Percentiles rank a stretch among this genome's conserved stretches.
These are phyloP conservation scores for Cynara cardunculus DNA, from an alignment of 129 eudicot species.

Conservation along the genomic window DNA sequence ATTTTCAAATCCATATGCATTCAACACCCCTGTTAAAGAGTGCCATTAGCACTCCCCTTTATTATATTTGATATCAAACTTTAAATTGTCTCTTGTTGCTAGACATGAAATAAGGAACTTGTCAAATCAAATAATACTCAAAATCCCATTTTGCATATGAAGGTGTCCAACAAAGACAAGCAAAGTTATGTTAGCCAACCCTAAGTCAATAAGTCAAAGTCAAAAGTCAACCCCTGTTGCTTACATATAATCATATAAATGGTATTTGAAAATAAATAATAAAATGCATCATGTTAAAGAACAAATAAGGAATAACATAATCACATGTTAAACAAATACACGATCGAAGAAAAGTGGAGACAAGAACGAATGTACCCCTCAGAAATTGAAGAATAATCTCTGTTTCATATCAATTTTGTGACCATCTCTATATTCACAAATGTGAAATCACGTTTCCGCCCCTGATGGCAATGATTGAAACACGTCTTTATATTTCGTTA, in stretches of 20 bases:
- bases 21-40: no score
- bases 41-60: no score
- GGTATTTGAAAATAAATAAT: neutral
- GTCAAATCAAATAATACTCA: neutral
- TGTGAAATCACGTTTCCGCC: neutral
- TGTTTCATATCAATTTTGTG: neutral
- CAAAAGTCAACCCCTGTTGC: no score
- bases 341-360: neutral
- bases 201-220: constrained; percentile 1
- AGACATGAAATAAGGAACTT: constrained; percentile 4
- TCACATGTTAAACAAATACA: neutral
- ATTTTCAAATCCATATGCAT: no score
- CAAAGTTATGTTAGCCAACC: neutral
- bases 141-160: constrained; percentile 23
- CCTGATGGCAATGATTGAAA: no score
- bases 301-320: neutral
- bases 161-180: constrained; percentile 9
- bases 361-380: neutral
- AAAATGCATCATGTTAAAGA: neutral
- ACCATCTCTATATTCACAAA: neutral
- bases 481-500: no score
- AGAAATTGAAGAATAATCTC: neutral
- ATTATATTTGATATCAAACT: neutral
- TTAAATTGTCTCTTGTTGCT: constrained; percentile 15
- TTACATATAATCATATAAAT: no score